Evolutionary conservation across 495 filamentous ascomycete genomes (phyloP), one percentile per base, ranked within the genome.

Genomic region (Lasiosphaeriaceae sp.): DNA sequence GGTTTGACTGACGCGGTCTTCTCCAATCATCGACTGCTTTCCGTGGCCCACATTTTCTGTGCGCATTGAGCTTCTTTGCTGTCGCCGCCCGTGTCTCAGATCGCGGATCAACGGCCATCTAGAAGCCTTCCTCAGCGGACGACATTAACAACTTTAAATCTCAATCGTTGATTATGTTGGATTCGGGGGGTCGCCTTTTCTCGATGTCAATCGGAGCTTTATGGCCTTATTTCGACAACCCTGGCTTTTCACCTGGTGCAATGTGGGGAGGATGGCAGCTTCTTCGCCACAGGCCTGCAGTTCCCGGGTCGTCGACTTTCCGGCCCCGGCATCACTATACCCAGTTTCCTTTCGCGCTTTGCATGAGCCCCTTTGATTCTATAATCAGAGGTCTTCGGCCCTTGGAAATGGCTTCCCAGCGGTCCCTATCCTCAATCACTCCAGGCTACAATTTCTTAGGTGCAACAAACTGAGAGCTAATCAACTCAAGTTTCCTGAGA

Each of bases 71-170:
- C 43, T 22, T 56, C 26, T 50, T 16, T 34, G n/a, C n/a, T 23
- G 20, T 12, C 26, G 57, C 34, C 48, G 48, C 54, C 52, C 39
- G 22, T 44, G 64, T 66, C 63, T 63, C 64, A 66, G 55, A 20
- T 52, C 46, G 58, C 35, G 51, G 61, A 66, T 66, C 63, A 59
- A 41, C 55, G 50, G 23, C 39, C 55, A 51, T 66, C 61, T 59
- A 64, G 64, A 66, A 66, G 58, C 52, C 56, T 66, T 61, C 64
- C 48, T 29, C 22, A 54, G 31, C 34, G 43, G 51, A 55, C 29
- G 9, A 14, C 26, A 4, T 9, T 3, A 31, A 4, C 4, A 31
- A 31, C 26, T 9, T 31, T 31, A 31, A 31, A 4, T 31, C 9
- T 9, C 3, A 31, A 3, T 31, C 4, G 4, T 9, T 31, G 26